Conservation (phyloP, 345 rosid genomes). For the Jatropha curcas region DNA sequence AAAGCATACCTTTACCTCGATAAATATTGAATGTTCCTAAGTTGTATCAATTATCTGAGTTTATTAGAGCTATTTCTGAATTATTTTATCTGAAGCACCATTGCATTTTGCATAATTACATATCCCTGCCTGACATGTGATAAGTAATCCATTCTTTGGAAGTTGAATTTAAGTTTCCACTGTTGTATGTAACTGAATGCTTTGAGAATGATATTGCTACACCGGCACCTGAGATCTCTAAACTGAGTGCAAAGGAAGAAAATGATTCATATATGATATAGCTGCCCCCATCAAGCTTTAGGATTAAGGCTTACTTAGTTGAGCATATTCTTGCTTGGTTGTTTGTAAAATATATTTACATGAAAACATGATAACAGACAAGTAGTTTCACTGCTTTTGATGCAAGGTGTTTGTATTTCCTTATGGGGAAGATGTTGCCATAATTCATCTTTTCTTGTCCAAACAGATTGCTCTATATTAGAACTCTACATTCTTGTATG, state of each 20-base stretch:
- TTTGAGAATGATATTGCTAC: not conserved
- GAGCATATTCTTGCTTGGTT: not conserved
- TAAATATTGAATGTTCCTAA: not conserved
- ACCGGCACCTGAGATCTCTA: not conserved
- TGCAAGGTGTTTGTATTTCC: not conserved
- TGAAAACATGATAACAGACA: not conserved
- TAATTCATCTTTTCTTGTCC: not conserved
- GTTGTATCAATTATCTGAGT: not conserved
- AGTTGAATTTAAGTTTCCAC: not conserved
- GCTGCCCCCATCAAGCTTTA: not conserved
- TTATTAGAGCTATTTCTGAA: not conserved
- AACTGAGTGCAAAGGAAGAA: too few species aligned
- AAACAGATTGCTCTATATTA: constrained; percentile 80
- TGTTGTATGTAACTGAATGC: not conserved
- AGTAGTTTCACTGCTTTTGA: not conserved
- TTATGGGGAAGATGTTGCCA: not conserved
- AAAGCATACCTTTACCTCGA: not conserved
- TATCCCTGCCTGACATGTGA: not conserved
- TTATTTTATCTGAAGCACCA: not conserved
- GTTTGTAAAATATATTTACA: not conserved
- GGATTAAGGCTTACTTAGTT: not conserved
- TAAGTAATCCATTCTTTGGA: not conserved
- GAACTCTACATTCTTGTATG: constrained; percentile 86
- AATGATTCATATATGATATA: too few species aligned
- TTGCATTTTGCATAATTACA: not conserved